These are phyloP conservation scores for Vanrija sp. DNA, from an alignment of 1,284 basidiomycete species.

Conservation along the genomic window DNA sequence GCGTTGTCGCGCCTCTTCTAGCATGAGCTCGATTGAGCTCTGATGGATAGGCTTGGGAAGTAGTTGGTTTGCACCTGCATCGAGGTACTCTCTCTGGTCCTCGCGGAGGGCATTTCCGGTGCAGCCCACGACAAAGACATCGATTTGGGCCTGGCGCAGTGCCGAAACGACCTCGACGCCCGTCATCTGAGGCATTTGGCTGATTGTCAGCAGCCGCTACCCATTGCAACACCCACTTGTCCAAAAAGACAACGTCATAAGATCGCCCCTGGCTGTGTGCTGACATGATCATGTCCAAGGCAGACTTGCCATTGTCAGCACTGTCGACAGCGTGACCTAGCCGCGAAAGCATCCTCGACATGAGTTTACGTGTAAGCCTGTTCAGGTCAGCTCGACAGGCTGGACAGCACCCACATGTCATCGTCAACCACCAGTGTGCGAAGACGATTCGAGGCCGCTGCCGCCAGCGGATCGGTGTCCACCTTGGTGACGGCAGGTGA, in stretches of 20 bases:
- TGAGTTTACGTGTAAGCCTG: conserved; percentile 70
- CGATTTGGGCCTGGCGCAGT: conserved; percentile 63
- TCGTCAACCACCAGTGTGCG: conserved; percentile 36
- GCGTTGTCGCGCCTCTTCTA: conserved; percentile 25
- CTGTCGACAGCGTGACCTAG: conserved; percentile 71
- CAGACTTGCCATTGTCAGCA: conserved; percentile 83
- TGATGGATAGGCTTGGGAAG: conserved; percentile 45
- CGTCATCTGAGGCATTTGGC: conserved; percentile 64
- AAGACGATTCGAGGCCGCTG: conserved; percentile 3
- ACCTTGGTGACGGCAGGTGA: too few relatives aligned
- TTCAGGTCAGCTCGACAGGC: neutral
- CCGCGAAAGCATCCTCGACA: conserved; percentile 73
- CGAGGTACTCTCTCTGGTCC: conserved; percentile 66
- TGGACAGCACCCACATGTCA: neutral
- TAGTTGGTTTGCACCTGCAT: conserved; percentile 64
- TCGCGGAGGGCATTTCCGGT: conserved; percentile 62
- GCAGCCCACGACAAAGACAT: conserved; percentile 68
- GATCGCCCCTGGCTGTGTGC: conserved; percentile 8
- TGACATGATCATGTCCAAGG: conserved; percentile 63
- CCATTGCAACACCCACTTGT: conserved; percentile 4
- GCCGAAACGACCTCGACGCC: conserved; percentile 68
- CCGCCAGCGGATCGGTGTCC: too few relatives aligned
- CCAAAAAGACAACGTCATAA: conserved; percentile 14
- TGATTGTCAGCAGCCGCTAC: conserved; percentile 5
- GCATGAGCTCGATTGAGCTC: conserved; percentile 34